phyloP scores from a whole-genome alignment of 1,284 basidiomycete species.

The Boletus sp. region DNA sequence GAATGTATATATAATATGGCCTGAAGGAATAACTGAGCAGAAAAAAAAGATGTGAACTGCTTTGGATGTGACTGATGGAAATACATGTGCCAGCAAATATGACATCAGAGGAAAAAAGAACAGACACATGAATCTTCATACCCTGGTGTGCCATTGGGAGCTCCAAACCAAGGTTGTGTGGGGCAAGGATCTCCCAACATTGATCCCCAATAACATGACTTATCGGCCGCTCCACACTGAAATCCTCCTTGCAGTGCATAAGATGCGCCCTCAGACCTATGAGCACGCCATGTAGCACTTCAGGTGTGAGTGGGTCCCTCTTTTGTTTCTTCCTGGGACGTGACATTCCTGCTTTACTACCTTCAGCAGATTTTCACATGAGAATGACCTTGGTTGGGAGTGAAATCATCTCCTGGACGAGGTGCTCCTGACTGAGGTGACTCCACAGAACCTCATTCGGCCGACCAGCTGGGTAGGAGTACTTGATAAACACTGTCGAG shows the following conservation, averaged over 20 bases:
- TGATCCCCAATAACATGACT: slow-evolving; percentile 66
- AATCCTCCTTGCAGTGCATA: slow-evolving; percentile 79
- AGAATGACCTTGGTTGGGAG: slow-evolving; percentile 67
- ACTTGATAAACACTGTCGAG: slow-evolving; percentile 77
- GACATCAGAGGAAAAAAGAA: no score
- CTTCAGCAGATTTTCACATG: slow-evolving; percentile 32
- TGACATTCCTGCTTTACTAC: slow-evolving; percentile 14
- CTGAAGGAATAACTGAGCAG: slow-evolving; percentile 4
- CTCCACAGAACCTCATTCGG: slow-evolving; percentile 64
- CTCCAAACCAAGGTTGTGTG: slow-evolving; percentile 58
- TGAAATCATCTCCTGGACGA: slow-evolving; percentile 61
- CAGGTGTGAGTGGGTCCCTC: slow-evolving; percentile 35
- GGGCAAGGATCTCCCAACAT: slow-evolving; percentile 54
- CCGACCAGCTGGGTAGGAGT: slow-evolving; percentile 72
- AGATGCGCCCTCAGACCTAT: slow-evolving; percentile 64
- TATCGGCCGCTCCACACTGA: slow-evolving; percentile 47
- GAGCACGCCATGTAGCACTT: slow-evolving; percentile 51
- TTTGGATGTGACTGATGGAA: slow-evolving; percentile 24
- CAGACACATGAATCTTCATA: slow-evolving; percentile 66
- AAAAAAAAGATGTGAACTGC: neutral
- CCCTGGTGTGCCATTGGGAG: slow-evolving; percentile 69
- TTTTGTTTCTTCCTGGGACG: slow-evolving; percentile 52
- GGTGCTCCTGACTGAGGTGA: slow-evolving; percentile 73
- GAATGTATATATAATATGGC: slow-evolving; percentile 12
- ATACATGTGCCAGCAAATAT: neutral